These are phyloP conservation scores for Globisporangium canariense DNA, from an alignment of 352 stramenopile species.

Conservation along the genomic window DNA sequence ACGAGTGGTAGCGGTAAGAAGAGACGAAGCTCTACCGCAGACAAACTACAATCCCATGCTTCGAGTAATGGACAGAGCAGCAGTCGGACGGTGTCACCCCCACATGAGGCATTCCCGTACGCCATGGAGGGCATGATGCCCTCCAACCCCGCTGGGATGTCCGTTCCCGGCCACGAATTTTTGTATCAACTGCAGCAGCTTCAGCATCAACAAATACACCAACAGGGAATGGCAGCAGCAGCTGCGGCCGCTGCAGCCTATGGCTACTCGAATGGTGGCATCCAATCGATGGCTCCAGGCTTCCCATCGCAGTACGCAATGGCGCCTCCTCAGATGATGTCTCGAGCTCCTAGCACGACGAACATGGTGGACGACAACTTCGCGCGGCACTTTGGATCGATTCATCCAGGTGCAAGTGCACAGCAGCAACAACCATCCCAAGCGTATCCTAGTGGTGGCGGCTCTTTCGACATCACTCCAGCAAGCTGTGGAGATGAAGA, in stretches of 20 bases:
- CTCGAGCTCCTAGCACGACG: slow-evolving; percentile 11
- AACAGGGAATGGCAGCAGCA: slow-evolving; percentile 29
- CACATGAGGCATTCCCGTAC: slow-evolving; percentile 7
- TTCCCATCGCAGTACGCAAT: slow-evolving; percentile 18
- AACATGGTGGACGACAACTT: slow-evolving; percentile 1
- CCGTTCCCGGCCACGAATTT: slow-evolving; percentile 21
- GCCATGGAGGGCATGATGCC: slow-evolving; percentile 13
- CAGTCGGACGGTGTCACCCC: slow-evolving; percentile 6
- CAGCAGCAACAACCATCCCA: neutral
- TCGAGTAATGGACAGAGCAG: slow-evolving; percentile 9
- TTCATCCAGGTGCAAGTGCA: neutral
- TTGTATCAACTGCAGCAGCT: slow-evolving; percentile 55
- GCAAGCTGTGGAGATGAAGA: slow-evolving; percentile 13
- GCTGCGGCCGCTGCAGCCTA: slow-evolving; percentile 15
- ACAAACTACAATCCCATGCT: slow-evolving; percentile 12
- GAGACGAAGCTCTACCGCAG: neutral
- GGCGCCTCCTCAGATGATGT: slow-evolving; percentile 5
- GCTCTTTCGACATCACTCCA: neutral
- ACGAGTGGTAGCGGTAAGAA: slow-evolving; percentile 17
- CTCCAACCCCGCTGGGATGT: slow-evolving; percentile 1
- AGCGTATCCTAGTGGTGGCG: neutral
- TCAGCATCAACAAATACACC: slow-evolving; percentile 33
- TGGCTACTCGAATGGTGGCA: slow-evolving; percentile 25
- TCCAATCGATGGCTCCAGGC: slow-evolving; percentile 17
- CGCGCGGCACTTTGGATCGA: neutral